These are phyloP conservation scores for Rhizoclosmatium globosum DNA, from an alignment of 192 early-diverging fungal species.

Conservation along the genomic window DNA sequence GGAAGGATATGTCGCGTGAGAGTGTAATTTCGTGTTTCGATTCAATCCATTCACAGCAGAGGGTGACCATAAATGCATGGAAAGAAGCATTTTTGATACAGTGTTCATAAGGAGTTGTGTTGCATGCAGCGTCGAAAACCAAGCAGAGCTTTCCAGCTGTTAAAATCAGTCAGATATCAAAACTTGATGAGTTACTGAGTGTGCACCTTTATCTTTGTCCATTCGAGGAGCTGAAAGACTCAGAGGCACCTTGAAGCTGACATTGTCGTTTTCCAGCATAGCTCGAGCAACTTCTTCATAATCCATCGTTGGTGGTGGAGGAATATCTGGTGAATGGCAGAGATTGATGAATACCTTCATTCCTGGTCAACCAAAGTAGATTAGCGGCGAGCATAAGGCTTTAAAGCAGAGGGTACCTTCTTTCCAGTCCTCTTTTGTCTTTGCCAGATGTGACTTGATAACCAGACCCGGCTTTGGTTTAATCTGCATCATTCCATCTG, in stretches of 20 bases:
- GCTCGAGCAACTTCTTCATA: slow-evolving; percentile 69
- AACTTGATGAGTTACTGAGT: background rate
- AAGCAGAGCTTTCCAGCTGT: slow-evolving; percentile 55
- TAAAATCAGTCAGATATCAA: background rate
- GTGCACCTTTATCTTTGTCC: slow-evolving; percentile 57
- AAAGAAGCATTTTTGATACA: slow-evolving; percentile 64
- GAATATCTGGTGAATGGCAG: slow-evolving; percentile 63
- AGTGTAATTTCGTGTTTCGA: slow-evolving; percentile 62
- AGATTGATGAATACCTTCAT: slow-evolving; percentile 72
- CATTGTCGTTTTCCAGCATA: slow-evolving; percentile 57
- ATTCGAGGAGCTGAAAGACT: slow-evolving; percentile 53
- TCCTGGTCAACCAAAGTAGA: slow-evolving; percentile 7
- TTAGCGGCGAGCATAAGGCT: background rate
- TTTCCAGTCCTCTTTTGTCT: slow-evolving; percentile 30
- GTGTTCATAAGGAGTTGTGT: slow-evolving; percentile 61
- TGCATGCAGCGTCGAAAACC: slow-evolving; percentile 74
- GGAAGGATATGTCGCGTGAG: slow-evolving; percentile 63
- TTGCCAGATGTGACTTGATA: slow-evolving; percentile 35
- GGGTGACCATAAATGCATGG: slow-evolving; percentile 70
- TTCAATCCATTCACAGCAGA: slow-evolving; percentile 73
- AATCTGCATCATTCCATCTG: slow-evolving; percentile 24
- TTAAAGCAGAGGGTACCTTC: background rate
- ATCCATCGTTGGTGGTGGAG: slow-evolving; percentile 57
- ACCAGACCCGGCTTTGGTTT: slow-evolving; percentile 38
- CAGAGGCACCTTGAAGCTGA: slow-evolving; percentile 65